Percentiles rank a stretch among this genome's conserved stretches.
Evolutionary conservation across 768 basidiomycete genomes (phyloP).

Genomic region (Boletellus ananiceps): DNA sequence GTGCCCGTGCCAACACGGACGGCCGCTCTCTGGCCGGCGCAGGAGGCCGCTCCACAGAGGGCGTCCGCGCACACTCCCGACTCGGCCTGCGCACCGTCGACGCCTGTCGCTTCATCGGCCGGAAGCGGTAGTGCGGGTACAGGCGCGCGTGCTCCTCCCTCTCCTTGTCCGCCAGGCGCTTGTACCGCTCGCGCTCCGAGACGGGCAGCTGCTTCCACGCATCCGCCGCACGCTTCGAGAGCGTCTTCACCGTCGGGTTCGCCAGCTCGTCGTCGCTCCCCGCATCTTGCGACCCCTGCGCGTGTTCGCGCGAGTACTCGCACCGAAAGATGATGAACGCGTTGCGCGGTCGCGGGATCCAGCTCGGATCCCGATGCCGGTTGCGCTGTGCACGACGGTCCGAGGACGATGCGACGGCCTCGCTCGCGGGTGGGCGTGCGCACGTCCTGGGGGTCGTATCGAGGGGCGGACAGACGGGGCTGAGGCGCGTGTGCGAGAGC

Average conservation of each 20-base stretch:
- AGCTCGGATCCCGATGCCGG: conserved; percentile 46
- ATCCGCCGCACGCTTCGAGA: conserved; percentile 74
- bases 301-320: conserved; percentile 50
- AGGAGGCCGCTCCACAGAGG: conserved; percentile 5
- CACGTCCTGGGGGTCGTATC: background rate
- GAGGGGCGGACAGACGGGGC: conserved; percentile 16
- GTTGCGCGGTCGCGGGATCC: conserved; percentile 65
- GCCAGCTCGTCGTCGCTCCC: conserved; percentile 24
- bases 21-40: conserved; percentile 2
- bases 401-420: conserved; percentile 32
- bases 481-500: conserved; percentile 1
- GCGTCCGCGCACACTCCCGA: conserved; percentile 7
- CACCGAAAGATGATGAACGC: conserved; percentile 73
- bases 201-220: conserved; percentile 61
- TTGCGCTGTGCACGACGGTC: conserved; percentile 37
- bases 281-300: conserved; percentile 33
- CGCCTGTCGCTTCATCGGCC: conserved; percentile 43
- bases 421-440: background rate
- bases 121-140: conserved; percentile 62
- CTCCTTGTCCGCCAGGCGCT: conserved; percentile 50
- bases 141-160: conserved; percentile 50
- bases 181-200: conserved; percentile 47
- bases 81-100: conserved; percentile 17
- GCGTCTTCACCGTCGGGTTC: conserved; percentile 41
- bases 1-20: conserved; percentile 17